These are phyloP conservation scores for Aspergillus novofumigatus DNA, from an alignment of 2,329 filamentous ascomycete genomes.

Conservation along the genomic window DNA sequence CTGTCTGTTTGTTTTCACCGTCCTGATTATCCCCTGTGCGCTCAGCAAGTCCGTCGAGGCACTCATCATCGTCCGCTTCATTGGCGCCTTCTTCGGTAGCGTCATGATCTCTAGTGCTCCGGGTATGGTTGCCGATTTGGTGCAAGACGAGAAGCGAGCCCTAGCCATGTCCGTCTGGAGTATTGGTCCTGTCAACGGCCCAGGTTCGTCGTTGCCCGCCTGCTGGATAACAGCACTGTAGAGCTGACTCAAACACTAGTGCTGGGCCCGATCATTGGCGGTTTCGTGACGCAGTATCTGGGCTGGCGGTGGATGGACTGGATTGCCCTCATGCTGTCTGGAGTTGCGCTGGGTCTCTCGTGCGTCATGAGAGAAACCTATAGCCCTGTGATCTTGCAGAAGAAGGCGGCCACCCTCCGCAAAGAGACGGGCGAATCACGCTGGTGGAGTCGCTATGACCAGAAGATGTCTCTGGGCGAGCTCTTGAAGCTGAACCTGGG, in stretches of 20 bases:
- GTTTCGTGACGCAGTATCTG: slow-evolving; percentile 65
- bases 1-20: slow-evolving; percentile 59
- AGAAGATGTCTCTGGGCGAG: slow-evolving; percentile 56
- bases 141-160: slow-evolving; percentile 73
- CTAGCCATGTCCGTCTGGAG: slow-evolving; percentile 80
- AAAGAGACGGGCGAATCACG: slow-evolving; percentile 66
- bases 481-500: slow-evolving; percentile 72
- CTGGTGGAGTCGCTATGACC: slow-evolving; percentile 78
- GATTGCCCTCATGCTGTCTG: slow-evolving; percentile 70
- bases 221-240: not conserved
- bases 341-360: slow-evolving; percentile 57
- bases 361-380: slow-evolving; percentile 69
- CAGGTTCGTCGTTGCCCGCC: slow-evolving; percentile 25
- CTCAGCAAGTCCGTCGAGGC: slow-evolving; percentile 63
- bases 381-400: slow-evolving; percentile 64
- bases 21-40: slow-evolving; percentile 69
- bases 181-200: slow-evolving; percentile 80
- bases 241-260: slow-evolving; percentile 21
- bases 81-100: slow-evolving; percentile 69
- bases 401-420: slow-evolving; percentile 60
- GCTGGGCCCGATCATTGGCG: slow-evolving; percentile 69
- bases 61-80: slow-evolving; percentile 69
- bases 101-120: slow-evolving; percentile 81
- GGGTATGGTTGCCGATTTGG: slow-evolving; percentile 77
- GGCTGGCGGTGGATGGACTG: slow-evolving; percentile 89